Evolutionary conservation across 148 eudicot species (phyloP), one percentile per base, ranked within the genome.

Genomic region (Heliosperma pusillum): DNA sequence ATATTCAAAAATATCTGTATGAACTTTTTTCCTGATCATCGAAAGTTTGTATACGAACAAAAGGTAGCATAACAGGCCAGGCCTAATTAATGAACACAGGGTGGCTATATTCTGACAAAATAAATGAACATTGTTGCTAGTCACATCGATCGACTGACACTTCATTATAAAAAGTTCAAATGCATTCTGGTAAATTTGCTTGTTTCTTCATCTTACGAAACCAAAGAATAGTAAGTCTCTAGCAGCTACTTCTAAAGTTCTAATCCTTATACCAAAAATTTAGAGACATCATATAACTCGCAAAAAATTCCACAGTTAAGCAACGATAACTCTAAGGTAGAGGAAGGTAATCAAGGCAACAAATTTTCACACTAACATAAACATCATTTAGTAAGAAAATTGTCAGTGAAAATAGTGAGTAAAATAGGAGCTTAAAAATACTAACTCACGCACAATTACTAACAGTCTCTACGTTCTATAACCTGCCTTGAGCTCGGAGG

Each of bases 401-500:
- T 47, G 53, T 47, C 53, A 47, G 15, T 47, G 53, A 47, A 47
- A 47, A 47, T 47, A 47, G 53, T 0, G 53, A 47, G 53, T 47
- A 9, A 50, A 50, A 50, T 2, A 50, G 12, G 55, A 50, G 55
- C 53, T 47, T 47, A 47, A 47, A 50, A 50, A 59, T 59, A 10
- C 24, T 29, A 59, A 59, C 29, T 59, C 3, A 50, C 8, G 45
- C n/a, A 62, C 40, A 61, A 73, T 24, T 57, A 60, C 67, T 24
- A 42, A 7, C n/a, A 17, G 1, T 25, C 25, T 25, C 25, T 10
- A 71, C 12, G 70, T n/a, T 19, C 66, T 26, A 64, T 40, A 66
- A 85, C 96, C 81, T 90, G 84, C 99, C 97, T 92, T 92, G 53
- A 95, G 90, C 82, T 95, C 96, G 55, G 87, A 69, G 70, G 99